Percentiles rank a stretch among this genome's conserved stretches.
phyloP scores from a whole-genome alignment of 2,329 filamentous ascomycete species.

The Aspergillus sojae region DNA sequence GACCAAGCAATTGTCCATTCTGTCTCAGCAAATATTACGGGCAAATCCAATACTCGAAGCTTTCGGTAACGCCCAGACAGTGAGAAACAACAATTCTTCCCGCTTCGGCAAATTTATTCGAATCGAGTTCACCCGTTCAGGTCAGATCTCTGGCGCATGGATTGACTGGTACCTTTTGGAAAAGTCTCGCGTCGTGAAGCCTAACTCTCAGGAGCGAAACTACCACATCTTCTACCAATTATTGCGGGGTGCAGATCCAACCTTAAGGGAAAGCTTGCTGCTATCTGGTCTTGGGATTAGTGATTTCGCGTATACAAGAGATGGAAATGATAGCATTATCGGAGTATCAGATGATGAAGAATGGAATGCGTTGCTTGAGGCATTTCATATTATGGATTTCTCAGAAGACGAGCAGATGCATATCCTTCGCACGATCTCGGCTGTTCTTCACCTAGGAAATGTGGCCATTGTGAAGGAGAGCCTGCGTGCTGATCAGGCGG shows the following conservation, averaged over 20 bases:
- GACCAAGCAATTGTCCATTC: slow-evolving; percentile 72
- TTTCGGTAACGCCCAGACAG: slow-evolving; percentile 97
- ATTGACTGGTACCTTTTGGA: slow-evolving; percentile 99
- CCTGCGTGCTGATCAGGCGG: slow-evolving; percentile 84
- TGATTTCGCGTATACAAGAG: slow-evolving; percentile 87
- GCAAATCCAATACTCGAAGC: slow-evolving; percentile 97
- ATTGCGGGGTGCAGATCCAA: slow-evolving; percentile 75
- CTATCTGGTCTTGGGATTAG: slow-evolving; percentile 75
- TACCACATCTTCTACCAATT: slow-evolving; percentile 99
- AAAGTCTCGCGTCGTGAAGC: slow-evolving; percentile 92
- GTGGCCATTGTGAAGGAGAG: slow-evolving; percentile 89
- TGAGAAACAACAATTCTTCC: slow-evolving; percentile 97
- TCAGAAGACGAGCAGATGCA: slow-evolving; percentile 78
- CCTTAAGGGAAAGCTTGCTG: slow-evolving; percentile 75
- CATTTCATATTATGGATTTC: slow-evolving; percentile 93
- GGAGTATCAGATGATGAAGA: slow-evolving; percentile 90
- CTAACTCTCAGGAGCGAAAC: slow-evolving; percentile 86
- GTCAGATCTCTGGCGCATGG: slow-evolving; percentile 91
- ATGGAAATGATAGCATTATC: slow-evolving; percentile 87
- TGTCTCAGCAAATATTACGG: slow-evolving; percentile 93
- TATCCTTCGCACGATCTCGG: slow-evolving; percentile 85
- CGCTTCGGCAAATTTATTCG: slow-evolving; percentile 98
- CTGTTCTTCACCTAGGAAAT: slow-evolving; percentile 91
- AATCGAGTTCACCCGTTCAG: slow-evolving; percentile 86
- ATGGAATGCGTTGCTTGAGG: slow-evolving; percentile 87